A percentile compares a stretch with the other conserved stretches of the same genome.
phyloP scores from a whole-genome alignment of 805 yeast genomes.

The Pichia pseudocactophila region DNA sequence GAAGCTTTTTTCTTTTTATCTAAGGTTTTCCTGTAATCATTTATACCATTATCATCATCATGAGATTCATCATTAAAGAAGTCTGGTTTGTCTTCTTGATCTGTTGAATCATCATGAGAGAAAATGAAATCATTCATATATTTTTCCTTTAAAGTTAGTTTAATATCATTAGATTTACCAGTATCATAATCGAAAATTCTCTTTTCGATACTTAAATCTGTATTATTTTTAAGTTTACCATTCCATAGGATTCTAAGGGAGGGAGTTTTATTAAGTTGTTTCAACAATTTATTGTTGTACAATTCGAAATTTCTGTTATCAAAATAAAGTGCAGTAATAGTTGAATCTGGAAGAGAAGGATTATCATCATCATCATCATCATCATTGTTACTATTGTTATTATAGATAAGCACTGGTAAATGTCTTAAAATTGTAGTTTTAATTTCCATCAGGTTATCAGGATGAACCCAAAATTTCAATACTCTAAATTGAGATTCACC shows the following conservation, averaged over 20 bases:
- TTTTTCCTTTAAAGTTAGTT: constrained; percentile 70
- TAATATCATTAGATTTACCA: constrained; percentile 42
- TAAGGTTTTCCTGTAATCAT: constrained; percentile 5
- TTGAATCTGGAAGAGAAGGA: constrained; percentile 57
- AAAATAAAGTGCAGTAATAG: constrained; percentile 77
- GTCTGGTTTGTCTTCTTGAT: neutral
- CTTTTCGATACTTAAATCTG: constrained; percentile 76
- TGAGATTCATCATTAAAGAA: neutral
- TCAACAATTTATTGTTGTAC: constrained; percentile 75
- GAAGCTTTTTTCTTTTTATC: constrained; percentile 18
- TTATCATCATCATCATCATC: constrained; percentile 43
- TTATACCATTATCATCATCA: constrained; percentile 9
- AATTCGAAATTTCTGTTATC: constrained; percentile 78
- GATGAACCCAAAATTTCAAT: constrained; percentile 91
- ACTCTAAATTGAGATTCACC: constrained; percentile 38
- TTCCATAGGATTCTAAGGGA: constrained; percentile 86
- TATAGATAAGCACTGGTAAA: constrained; percentile 80
- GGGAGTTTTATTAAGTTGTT: constrained; percentile 50
- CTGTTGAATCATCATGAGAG: constrained; percentile 4
- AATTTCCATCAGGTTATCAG: constrained; percentile 95
- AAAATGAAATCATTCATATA: constrained; percentile 63
- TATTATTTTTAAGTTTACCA: constrained; percentile 68
- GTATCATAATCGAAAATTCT: constrained; percentile 54
- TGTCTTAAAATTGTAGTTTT: constrained; percentile 92
- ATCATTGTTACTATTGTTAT: constrained; percentile 37